Evolutionary conservation across 2,329 filamentous ascomycete species (phyloP), one percentile per base, ranked within the genome.

Genomic region (Tolypocladium ophioglossoides): DNA sequence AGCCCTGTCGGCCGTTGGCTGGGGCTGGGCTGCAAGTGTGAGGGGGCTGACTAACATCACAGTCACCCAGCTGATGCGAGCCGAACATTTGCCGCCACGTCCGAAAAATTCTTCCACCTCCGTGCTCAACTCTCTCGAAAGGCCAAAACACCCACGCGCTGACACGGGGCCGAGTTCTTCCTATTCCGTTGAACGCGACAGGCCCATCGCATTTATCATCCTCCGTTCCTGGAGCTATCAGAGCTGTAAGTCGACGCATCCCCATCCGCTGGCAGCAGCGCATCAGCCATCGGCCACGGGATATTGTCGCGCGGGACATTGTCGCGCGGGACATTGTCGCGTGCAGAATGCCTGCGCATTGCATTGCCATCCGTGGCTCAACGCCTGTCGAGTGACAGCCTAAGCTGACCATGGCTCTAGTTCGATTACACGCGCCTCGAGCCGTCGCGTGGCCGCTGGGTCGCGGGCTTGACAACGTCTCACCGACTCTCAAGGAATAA

Each of bases 201-300:
- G 69, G 65, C 64, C 68, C 68, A 65, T 72, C 69, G 68, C 70
- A 72, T 72, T 72, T 72, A 72, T 70, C 68, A 69, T 70, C 68
- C 60, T 71, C 70, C 70, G 69, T 63, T 61, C 60, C 58, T 58
- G 60, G 58, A 63, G 63, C 62, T 60, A 61, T 57, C 54, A 57
- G 59, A 64, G 62, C 58, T 69, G 67, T 71, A 69, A 71, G 68
- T 72, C 61, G 52, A 58, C 53, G 52, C 34, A 50, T 58, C 55
- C 40, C 49, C 55, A 53, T 51, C 39, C 38, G 35, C 35, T 50
- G 35, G 20, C 40, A 50, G 22, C 57, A 46, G 41, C 50, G 30
- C 55, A 54, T 47, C 55, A 50, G 39, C 52, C 48, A 53, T 53
- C 50, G 52, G 57, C 52, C 54, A 57, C 22, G 18, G 35, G 50